Conservation (phyloP, 352 stramenopile species). For the Pythium grandisporangium region DNA sequence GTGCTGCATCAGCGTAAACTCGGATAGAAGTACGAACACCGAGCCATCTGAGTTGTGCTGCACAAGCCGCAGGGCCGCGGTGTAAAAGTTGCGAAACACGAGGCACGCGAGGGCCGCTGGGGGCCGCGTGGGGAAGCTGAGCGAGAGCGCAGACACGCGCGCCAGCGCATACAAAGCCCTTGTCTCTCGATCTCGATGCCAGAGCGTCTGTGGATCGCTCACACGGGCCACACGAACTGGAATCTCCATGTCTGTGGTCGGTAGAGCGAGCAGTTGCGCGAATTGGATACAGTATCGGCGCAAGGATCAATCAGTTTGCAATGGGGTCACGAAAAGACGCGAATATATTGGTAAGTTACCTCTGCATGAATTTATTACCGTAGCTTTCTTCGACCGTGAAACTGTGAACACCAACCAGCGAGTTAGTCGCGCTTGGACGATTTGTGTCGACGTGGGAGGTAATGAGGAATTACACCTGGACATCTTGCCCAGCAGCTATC, state of each 20-base stretch:
- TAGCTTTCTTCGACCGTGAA: too few species aligned
- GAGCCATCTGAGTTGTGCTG: conserved; percentile 33
- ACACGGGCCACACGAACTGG: conserved; percentile 6
- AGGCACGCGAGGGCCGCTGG: conserved; percentile 15
- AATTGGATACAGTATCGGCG: too few species aligned
- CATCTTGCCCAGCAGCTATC: too few species aligned
- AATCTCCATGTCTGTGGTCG: conserved; percentile 18
- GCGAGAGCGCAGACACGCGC: conserved; percentile 25
- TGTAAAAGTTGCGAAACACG: conserved; percentile 68
- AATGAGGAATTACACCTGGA: too few species aligned
- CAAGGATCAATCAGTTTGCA: too few species aligned
- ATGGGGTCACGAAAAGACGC: too few species aligned
- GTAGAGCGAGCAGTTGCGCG: too few species aligned
- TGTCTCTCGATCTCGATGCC: conserved; percentile 6
- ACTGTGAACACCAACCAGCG: too few species aligned
- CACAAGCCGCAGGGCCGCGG: conserved; percentile 37
- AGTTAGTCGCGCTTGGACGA: too few species aligned
- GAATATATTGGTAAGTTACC: too few species aligned
- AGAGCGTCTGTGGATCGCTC: conserved; percentile 11
- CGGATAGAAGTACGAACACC: conserved; percentile 23
- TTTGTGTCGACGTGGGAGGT: too few species aligned
- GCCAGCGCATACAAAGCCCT: conserved; percentile 13
- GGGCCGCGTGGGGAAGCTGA: conserved; percentile 23
- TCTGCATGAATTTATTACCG: too few species aligned
- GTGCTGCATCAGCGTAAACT: conserved; percentile 44